Evolutionary conservation across 129 eudicot species (phyloP).

Genomic region (Arctium minus): DNA sequence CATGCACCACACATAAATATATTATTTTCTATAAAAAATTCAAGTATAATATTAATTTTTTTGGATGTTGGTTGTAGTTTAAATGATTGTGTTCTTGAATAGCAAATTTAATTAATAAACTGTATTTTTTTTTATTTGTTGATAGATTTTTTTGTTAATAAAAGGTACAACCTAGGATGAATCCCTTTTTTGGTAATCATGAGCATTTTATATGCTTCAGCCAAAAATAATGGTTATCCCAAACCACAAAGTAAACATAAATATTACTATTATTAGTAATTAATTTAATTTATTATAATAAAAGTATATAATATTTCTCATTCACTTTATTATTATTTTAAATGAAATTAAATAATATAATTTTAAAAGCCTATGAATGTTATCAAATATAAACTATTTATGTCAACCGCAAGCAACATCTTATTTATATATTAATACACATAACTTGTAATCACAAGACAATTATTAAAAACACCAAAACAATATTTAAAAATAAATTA

Average conservation of each 20-base stretch:
- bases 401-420: background rate
- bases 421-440: background rate
- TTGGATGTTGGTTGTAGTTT: conserved; percentile 25
- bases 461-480: background rate
- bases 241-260: conserved; percentile 28
- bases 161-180: conserved; percentile 34
- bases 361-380: background rate
- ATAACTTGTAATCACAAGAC: background rate
- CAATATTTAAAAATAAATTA: background rate
- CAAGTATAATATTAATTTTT: conserved; percentile 4
- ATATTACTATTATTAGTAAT: conserved; percentile 10
- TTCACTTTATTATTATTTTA: background rate
- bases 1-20: background rate
- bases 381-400: background rate
- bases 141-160: conserved; percentile 10
- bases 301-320: conserved; percentile 4
- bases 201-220: conserved; percentile 6
- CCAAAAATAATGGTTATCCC: conserved; percentile 9
- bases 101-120: background rate
- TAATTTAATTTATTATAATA: background rate
- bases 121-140: conserved; percentile 6
- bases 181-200: conserved; percentile 20
- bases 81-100: conserved; percentile 19
- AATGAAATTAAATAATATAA: background rate
- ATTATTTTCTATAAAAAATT: background rate